These are phyloP conservation scores for Fusarium aywerte DNA, from an alignment of 2,329 filamentous ascomycete genomes.

Conservation along the genomic window DNA sequence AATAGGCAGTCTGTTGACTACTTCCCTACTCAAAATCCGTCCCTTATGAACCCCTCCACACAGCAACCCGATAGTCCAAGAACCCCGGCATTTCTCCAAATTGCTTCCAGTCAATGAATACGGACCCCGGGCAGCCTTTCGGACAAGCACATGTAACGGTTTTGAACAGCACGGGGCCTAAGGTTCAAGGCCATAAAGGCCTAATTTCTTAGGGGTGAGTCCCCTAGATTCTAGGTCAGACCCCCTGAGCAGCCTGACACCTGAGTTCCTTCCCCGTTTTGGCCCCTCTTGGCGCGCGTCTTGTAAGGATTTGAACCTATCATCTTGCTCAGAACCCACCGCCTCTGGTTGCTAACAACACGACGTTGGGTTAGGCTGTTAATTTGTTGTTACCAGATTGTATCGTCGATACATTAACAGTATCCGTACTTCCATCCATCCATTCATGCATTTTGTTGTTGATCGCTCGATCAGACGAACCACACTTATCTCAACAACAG, in stretches of 20 bases:
- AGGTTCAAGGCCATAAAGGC: not conserved
- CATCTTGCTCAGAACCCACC: slow-evolving; percentile 42
- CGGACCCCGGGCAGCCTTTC: not conserved
- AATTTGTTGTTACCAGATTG: slow-evolving; percentile 35
- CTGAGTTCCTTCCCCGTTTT: slow-evolving; percentile 23
- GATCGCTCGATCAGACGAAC: slow-evolving; percentile 35
- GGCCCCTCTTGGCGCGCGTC: slow-evolving; percentile 38
- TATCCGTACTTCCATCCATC: not conserved
- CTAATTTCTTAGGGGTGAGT: slow-evolving; percentile 3
- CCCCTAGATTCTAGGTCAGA: slow-evolving; percentile 33
- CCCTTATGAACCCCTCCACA: slow-evolving; percentile 26
- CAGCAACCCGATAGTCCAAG: slow-evolving; percentile 10
- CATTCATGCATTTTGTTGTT: slow-evolving; percentile 33
- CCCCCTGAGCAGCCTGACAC: slow-evolving; percentile 16
- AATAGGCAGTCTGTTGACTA: slow-evolving; percentile 34
- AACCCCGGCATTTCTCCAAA: slow-evolving; percentile 20
- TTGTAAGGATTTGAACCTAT: slow-evolving; percentile 38
- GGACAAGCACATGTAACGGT: slow-evolving; percentile 1
- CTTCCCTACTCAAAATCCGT: not conserved
- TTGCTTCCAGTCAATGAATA: slow-evolving; percentile 18
- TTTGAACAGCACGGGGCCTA: not conserved
- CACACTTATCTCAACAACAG: slow-evolving; percentile 20
- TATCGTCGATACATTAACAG: slow-evolving; percentile 10
- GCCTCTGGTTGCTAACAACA: slow-evolving; percentile 38
- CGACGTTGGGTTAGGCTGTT: slow-evolving; percentile 18